These are phyloP conservation scores for Candida nanaspora DNA, from an alignment of 805 yeast genomes.

Conservation along the genomic window DNA sequence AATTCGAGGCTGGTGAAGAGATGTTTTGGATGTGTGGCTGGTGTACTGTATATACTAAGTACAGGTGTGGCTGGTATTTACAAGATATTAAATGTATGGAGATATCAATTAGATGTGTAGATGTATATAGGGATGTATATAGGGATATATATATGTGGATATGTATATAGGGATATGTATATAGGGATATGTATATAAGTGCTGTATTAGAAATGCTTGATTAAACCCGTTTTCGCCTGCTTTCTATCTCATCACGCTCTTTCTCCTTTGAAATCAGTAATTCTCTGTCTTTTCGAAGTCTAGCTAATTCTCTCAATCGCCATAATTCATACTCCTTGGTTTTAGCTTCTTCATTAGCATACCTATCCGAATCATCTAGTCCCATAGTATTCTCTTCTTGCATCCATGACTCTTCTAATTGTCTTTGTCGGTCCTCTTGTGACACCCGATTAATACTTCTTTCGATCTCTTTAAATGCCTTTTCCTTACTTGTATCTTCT, in stretches of 20 bases:
- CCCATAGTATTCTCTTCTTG: conserved; percentile 20
- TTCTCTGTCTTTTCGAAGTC: conserved; percentile 23
- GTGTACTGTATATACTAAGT: too few relatives aligned
- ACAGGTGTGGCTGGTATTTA: too few relatives aligned
- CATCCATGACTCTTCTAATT: conserved; percentile 10
- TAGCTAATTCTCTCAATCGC: conserved; percentile 25
- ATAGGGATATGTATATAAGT: too few relatives aligned
- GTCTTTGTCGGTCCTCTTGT: conserved; percentile 16
- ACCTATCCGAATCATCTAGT: conserved; percentile 54
- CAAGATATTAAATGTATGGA: too few relatives aligned
- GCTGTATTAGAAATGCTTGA: too few relatives aligned
- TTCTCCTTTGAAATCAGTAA: conserved; percentile 17
- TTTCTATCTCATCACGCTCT: conserved; percentile 15
- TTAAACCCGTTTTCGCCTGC: too few relatives aligned
- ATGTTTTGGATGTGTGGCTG: too few relatives aligned
- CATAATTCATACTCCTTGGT: conserved; percentile 27
- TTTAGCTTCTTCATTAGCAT: conserved; percentile 35
- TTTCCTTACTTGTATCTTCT: conserved; percentile 6
- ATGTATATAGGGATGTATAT: too few relatives aligned
- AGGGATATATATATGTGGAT: too few relatives aligned
- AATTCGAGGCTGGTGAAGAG: too few relatives aligned
- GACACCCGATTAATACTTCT: conserved; percentile 13
- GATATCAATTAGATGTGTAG: too few relatives aligned
- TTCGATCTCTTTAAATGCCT: conserved; percentile 17
- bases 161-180: not conserved